These are phyloP conservation scores for Didymella glomerata DNA, from an alignment of 2,329 filamentous ascomycete species.

Conservation along the genomic window DNA sequence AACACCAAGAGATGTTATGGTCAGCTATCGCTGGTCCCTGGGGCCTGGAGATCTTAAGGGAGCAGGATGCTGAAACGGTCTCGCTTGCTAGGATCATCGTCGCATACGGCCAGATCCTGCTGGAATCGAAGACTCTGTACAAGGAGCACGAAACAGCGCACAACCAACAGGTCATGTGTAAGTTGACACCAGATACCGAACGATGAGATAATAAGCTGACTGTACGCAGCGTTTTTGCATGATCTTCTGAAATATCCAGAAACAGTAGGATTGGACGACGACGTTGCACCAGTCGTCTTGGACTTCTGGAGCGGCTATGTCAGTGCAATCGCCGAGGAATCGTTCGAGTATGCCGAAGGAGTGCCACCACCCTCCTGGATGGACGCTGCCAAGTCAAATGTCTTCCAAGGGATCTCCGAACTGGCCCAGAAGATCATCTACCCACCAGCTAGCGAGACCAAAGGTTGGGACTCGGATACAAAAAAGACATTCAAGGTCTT, in stretches of 20 bases:
- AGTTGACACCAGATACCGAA: conserved; percentile 17
- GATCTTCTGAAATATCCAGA: conserved; percentile 72
- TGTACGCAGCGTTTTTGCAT: conserved; percentile 59
- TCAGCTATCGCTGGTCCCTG: conserved; percentile 45
- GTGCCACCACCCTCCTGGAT: conserved; percentile 63
- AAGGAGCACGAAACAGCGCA: conserved; percentile 55
- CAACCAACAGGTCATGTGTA: conserved; percentile 49
- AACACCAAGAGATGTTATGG: conserved; percentile 47
- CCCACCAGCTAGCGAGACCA: conserved; percentile 65
- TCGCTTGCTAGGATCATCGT: conserved; percentile 49
- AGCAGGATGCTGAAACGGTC: conserved; percentile 46
- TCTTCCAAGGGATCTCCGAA: conserved; percentile 71
- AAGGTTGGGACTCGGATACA: conserved; percentile 74
- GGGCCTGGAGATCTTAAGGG: conserved; percentile 49
- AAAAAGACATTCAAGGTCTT: conserved; percentile 74
- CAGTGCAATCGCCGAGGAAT: conserved; percentile 70
- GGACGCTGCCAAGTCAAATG: conserved; percentile 63
- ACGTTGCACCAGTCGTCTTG: conserved; percentile 75
- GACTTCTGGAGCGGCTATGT: conserved; percentile 85
- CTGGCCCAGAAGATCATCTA: conserved; percentile 76
- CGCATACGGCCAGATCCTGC: conserved; percentile 45
- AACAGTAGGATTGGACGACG: conserved; percentile 74
- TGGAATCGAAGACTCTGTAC: conserved; percentile 54
- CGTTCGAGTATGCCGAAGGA: conserved; percentile 43
- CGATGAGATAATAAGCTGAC: conserved; percentile 16